phyloP scores from a whole-genome alignment of 176 grass and related monocot species.

The Aegilops longissima region DNA sequence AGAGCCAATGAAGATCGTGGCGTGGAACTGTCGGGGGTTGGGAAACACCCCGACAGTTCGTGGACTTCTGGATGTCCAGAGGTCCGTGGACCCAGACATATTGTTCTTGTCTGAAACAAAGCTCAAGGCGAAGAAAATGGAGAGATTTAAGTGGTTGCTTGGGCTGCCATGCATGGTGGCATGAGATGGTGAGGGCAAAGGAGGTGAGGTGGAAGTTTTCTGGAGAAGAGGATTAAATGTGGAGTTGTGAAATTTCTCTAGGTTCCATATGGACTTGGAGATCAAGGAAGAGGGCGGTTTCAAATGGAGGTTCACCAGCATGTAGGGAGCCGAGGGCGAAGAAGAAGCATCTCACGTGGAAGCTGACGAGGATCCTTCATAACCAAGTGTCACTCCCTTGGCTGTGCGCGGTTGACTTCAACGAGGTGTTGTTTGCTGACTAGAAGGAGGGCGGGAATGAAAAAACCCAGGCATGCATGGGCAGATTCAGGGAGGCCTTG shows the following conservation, averaged over 20 bases:
- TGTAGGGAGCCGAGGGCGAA: too few species aligned
- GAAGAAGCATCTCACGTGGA: too few species aligned
- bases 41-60: not conserved
- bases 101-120: not conserved
- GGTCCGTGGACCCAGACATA: not conserved
- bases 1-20: not conserved
- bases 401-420: too few species aligned
- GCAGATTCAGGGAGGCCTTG: too few species aligned
- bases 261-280: not conserved
- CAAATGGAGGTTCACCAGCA: too few species aligned
- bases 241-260: not conserved
- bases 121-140: not conserved
- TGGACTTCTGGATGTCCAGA: not conserved
- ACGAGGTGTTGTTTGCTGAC: too few species aligned
- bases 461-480: too few species aligned
- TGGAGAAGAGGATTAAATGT: not conserved
- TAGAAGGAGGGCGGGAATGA: too few species aligned
- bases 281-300: not conserved
- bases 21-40: too few species aligned
- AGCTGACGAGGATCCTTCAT: too few species aligned
- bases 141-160: not conserved
- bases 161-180: not conserved
- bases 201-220: not conserved
- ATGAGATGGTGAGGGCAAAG: not conserved
- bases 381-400: too few species aligned